These are phyloP conservation scores for Geotrichum carabidarum DNA, from an alignment of 1,139 yeast genomes.

Conservation along the genomic window DNA sequence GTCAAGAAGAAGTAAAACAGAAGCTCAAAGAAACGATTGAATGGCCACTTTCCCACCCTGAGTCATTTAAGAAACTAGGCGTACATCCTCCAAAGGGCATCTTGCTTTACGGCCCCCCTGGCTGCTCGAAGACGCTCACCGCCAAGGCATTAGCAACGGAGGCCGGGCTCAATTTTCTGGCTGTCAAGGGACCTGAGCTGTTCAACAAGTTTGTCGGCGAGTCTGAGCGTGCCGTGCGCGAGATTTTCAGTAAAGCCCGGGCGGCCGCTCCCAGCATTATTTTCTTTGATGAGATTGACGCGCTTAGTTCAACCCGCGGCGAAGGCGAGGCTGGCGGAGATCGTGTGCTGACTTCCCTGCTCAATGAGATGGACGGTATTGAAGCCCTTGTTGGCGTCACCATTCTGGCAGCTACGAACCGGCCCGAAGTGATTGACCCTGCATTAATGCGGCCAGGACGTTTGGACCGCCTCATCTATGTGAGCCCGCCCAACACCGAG, in stretches of 20 bases:
- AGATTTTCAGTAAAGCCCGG: conserved; percentile 83
- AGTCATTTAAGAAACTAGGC: conserved; percentile 69
- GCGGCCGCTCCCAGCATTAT: conserved; percentile 91
- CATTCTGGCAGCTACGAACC: conserved; percentile 89
- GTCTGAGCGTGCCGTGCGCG: conserved; percentile 82
- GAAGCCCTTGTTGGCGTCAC: conserved; percentile 91
- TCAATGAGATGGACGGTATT: conserved; percentile 94
- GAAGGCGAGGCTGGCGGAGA: conserved; percentile 67
- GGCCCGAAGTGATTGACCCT: conserved; percentile 88
- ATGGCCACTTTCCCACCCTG: conserved; percentile 80
- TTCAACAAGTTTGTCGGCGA: conserved; percentile 95
- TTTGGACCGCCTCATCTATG: conserved; percentile 85
- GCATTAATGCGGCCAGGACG: conserved; percentile 93
- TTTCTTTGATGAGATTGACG: conserved; percentile 94
- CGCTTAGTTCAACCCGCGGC: conserved; percentile 71
- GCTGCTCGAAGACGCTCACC: conserved; percentile 89
- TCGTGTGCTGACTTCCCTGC: conserved; percentile 79
- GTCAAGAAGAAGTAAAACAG: conserved; percentile 75
- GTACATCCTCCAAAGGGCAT: conserved; percentile 90
- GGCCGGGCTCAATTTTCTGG: conserved; percentile 84
- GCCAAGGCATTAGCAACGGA: conserved; percentile 95
- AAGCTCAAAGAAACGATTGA: conserved; percentile 86
- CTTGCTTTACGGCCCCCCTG: conserved; percentile 90
- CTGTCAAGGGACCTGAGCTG: conserved; percentile 93
- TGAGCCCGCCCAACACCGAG: conserved; percentile 77